Evolutionary conservation across 371 early-diverging fungal species (phyloP).

Genomic region (Syncephalastrum sp.): DNA sequence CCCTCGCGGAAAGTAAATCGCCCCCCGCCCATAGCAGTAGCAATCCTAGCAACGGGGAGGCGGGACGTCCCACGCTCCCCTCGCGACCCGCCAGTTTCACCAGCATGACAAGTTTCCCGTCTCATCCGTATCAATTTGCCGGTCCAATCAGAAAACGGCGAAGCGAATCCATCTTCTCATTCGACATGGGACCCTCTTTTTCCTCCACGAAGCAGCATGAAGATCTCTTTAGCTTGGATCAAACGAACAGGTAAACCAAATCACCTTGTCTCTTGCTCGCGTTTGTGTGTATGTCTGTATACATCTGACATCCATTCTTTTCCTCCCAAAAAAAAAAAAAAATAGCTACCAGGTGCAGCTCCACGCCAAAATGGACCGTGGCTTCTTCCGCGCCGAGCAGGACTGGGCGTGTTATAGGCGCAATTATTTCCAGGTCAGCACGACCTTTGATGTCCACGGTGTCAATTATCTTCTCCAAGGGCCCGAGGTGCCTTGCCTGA

Average conservation of each 20-base stretch:
- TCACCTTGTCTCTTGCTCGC: neutral
- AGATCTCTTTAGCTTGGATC: constrained; percentile 44
- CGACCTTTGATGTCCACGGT: constrained; percentile 60
- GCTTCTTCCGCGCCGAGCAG: constrained; percentile 75
- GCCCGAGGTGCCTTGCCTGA: constrained; percentile 55
- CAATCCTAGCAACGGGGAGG: constrained; percentile 9
- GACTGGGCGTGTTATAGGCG: constrained; percentile 93
- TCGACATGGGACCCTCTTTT: constrained; percentile 48
- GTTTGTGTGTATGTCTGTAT: neutral
- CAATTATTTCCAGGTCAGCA: constrained; percentile 87
- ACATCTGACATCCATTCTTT: neutral
- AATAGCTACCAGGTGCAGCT: constrained; percentile 48
- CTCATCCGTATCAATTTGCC: constrained; percentile 41
- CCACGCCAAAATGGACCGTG: constrained; percentile 72
- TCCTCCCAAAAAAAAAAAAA: too few species aligned
- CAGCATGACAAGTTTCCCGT: constrained; percentile 39
- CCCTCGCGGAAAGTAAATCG: constrained; percentile 12
- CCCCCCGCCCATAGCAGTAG: constrained; percentile 29
- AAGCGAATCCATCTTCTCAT: constrained; percentile 49
- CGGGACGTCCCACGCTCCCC: constrained; percentile 32
- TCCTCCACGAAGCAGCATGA: constrained; percentile 38
- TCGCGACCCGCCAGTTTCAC: constrained; percentile 43
- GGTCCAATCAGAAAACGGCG: constrained; percentile 36
- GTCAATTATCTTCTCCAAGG: constrained; percentile 35
- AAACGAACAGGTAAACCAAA: constrained; percentile 37